Base-by-base conservation (phyloP, 352 stramenopile species). In the Phytophthora europaea region DNA sequence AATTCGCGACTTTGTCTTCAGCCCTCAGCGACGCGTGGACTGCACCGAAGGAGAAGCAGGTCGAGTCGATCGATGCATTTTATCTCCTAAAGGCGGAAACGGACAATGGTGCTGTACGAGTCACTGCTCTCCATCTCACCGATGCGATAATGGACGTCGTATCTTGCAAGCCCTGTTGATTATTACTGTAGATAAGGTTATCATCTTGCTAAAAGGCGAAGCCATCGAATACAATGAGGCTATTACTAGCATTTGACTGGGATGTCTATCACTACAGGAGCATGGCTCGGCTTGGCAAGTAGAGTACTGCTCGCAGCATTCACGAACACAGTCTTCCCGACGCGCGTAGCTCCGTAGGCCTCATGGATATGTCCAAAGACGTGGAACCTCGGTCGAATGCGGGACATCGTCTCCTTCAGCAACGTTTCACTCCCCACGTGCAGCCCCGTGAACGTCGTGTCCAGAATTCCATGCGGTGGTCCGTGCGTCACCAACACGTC, bases 311-410 rank as follows among this genome's bases (percentile, higher is more conserved):
- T 97, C 8, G 91, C 82, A 40, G 91, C 92, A 72, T 98, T 98
- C 58, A 98, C 83, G 61, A 94, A 98, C 6, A 94, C 76, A 0
- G 94, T 98, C 4, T 69, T 72, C 12, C 89, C 92, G 65, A 97
- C 76, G 18, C 76, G 88, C 20, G 83, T 85, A 22, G 85, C 81
- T 67, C 94, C 94, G 57, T 94, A 95, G 13, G 80, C 87, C 76
- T 98, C 90, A 70, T 98, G 94, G 67, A 98, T 97, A 77, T 98
- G 94, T 36, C 93, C 94, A 75, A 98, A 98, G 5, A 98, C 70
- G 72, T 98, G 89, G 54, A 97, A 91, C 36, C 85, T 76, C 16
- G 93, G 94, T 26, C 84, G 80, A 23, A 95, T 86, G 34, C 90
- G 85, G 31, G 89, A 88, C 65, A 96, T 82, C 20, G 97, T 84